Evolutionary conservation across 2,329 filamentous ascomycete species (phyloP).

Genomic region (Colletotrichum chrysophilum): DNA sequence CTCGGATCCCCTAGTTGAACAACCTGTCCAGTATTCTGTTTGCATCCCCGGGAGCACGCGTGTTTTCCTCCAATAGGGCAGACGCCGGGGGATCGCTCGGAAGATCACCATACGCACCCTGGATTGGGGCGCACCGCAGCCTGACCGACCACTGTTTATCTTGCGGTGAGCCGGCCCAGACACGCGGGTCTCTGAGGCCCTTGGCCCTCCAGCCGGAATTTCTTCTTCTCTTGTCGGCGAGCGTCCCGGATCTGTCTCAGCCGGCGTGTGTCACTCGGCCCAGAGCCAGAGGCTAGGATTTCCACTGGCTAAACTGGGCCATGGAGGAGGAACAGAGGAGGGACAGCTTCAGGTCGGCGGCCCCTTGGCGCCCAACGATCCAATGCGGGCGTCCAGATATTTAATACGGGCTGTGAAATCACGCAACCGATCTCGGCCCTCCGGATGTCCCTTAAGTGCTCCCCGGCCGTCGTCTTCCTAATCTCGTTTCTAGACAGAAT

Average conservation of each 20-base stretch:
- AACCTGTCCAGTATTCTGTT: neutral
- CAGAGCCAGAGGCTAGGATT: neutral
- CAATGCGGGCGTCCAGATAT: neutral
- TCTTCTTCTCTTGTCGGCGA: neutral
- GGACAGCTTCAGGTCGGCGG: neutral
- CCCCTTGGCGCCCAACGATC: neutral
- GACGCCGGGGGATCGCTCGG: neutral
- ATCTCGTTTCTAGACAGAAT: slow-evolving; percentile 1
- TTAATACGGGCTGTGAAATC: slow-evolving; percentile 1
- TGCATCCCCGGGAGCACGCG: neutral
- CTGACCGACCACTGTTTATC: neutral
- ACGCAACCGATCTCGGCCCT: slow-evolving; percentile 14
- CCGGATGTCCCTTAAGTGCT: neutral
- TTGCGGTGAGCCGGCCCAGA: slow-evolving; percentile 8
- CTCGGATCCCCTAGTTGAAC: neutral
- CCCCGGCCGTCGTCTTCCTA: neutral
- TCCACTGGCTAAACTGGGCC: neutral
- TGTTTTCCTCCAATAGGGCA: slow-evolving; percentile 7
- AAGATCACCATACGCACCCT: slow-evolving; percentile 19
- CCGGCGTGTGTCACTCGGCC: neutral
- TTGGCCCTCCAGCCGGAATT: neutral
- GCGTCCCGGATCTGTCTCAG: slow-evolving; percentile 4
- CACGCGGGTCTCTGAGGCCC: neutral
- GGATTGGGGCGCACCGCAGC: neutral
- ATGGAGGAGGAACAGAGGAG: neutral